Percentiles rank a stretch among this genome's conserved stretches.
These are phyloP conservation scores for Mortierella sp. DNA, from an alignment of 371 early-diverging fungal species.

Conservation along the genomic window DNA sequence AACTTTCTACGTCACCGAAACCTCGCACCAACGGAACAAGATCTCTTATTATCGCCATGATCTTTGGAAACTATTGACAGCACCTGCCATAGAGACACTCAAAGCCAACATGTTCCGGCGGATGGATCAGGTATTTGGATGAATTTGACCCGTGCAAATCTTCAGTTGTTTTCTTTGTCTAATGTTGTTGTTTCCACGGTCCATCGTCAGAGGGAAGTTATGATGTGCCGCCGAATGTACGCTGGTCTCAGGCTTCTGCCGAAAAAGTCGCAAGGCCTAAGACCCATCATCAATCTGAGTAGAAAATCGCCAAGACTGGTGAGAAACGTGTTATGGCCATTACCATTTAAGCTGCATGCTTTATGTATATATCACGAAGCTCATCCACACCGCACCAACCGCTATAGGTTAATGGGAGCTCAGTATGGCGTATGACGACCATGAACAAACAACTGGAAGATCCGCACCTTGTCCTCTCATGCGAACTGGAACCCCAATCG, in stretches of 20 bases:
- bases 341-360: background rate
- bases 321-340: background rate
- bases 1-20: constrained; percentile 82
- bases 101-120: constrained; percentile 55
- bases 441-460: constrained; percentile 28
- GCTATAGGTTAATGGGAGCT: constrained; percentile 36
- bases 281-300: constrained; percentile 75
- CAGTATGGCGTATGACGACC: constrained; percentile 1
- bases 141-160: background rate
- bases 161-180: background rate
- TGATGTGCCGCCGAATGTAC: constrained; percentile 52
- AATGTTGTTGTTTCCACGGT: background rate
- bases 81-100: constrained; percentile 56
- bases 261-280: constrained; percentile 68
- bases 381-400: too few relatives aligned
- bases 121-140: constrained; percentile 41
- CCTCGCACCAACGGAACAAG: constrained; percentile 60
- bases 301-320: constrained; percentile 26
- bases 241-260: constrained; percentile 75
- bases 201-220: constrained; percentile 19
- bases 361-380: too few relatives aligned
- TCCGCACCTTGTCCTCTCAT: constrained; percentile 24
- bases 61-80: constrained; percentile 69
- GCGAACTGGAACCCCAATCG: constrained; percentile 22
- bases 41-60: constrained; percentile 84